These are phyloP conservation scores for Lipomyces oligophaga DNA, from an alignment of 805 yeast species.

Conservation along the genomic window DNA sequence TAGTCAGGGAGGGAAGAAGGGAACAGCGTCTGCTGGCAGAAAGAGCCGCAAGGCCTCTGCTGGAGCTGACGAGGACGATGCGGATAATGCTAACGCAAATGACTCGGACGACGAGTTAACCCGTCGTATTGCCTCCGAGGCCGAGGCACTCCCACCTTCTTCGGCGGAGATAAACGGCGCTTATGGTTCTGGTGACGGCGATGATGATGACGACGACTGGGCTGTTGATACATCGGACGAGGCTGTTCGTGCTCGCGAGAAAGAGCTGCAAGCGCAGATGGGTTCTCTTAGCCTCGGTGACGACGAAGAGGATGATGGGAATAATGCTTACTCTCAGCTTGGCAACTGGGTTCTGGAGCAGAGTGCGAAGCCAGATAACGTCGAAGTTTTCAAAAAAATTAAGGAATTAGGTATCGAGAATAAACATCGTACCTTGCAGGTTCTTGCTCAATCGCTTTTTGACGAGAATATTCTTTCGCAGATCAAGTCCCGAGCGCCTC, in stretches of 20 bases:
- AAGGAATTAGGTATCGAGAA: conserved; percentile 68
- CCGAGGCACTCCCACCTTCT: conserved; percentile 53
- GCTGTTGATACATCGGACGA: conserved; percentile 96
- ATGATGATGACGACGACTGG: conserved; percentile 88
- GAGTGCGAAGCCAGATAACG: conserved; percentile 65
- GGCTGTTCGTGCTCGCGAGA: conserved; percentile 88
- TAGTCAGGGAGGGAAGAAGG: conserved; percentile 41
- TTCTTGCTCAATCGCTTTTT: conserved; percentile 85
- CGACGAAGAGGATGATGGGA: conserved; percentile 37
- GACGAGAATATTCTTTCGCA: conserved; percentile 61
- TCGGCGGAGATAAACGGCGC: too few relatives aligned
- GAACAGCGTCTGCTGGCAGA: conserved; percentile 62
- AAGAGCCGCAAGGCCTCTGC: conserved; percentile 44
- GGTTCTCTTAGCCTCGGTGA: conserved; percentile 34
- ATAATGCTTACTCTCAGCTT: conserved; percentile 60
- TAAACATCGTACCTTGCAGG: conserved; percentile 78
- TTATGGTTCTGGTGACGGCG: conserved; percentile 50
- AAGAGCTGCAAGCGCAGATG: conserved; percentile 62
- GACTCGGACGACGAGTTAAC: conserved; percentile 72
- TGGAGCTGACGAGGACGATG: conserved; percentile 49
- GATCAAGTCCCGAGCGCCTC: conserved; percentile 72
- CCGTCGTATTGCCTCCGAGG: conserved; percentile 77
- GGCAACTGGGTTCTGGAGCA: conserved; percentile 85
- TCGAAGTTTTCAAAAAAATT: conserved; percentile 89
- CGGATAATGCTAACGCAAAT: conserved; percentile 38